A percentile compares a stretch with the other conserved stretches of the same genome.
These are phyloP conservation scores for Tuber microsphaerosporum DNA, from an alignment of 495 filamentous ascomycete genomes.

Conservation along the genomic window DNA sequence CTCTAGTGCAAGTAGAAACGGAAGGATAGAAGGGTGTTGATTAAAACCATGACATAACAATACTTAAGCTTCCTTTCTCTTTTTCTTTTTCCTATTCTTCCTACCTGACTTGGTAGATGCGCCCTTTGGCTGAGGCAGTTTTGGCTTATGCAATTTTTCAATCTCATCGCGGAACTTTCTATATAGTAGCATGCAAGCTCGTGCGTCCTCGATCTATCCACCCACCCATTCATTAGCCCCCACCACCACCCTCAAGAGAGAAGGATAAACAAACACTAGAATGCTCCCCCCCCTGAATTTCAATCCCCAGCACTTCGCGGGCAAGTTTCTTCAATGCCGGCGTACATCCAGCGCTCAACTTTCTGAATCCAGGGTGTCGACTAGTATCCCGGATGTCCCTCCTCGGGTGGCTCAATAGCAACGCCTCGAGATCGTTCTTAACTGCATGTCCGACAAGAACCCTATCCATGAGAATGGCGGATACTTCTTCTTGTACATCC, in stretches of 20 bases:
- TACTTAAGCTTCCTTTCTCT: constrained; percentile 50
- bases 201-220: constrained; percentile 68
- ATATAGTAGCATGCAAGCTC: constrained; percentile 82
- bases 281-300: constrained; percentile 72
- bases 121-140: constrained; percentile 51
- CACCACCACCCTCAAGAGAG: neutral
- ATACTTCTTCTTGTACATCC: constrained; percentile 65
- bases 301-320: constrained; percentile 67
- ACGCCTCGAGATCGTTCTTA: constrained; percentile 70
- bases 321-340: constrained; percentile 70
- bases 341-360: constrained; percentile 63
- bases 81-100: constrained; percentile 48
- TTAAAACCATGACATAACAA: neutral
- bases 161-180: constrained; percentile 71
- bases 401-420: constrained; percentile 68
- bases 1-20: neutral
- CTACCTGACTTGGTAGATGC: constrained; percentile 41
- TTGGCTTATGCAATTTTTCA: constrained; percentile 66
- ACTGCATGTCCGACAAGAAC: constrained; percentile 88
- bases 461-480: constrained; percentile 61
- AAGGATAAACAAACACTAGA: constrained; percentile 47
- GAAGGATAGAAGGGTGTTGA: neutral
- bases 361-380: constrained; percentile 62
- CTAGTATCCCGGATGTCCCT: constrained; percentile 78
- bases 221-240: constrained; percentile 8